Evolutionary conservation across 805 yeast genomes (phyloP).

Genomic region (Lachancea kluyveri): DNA sequence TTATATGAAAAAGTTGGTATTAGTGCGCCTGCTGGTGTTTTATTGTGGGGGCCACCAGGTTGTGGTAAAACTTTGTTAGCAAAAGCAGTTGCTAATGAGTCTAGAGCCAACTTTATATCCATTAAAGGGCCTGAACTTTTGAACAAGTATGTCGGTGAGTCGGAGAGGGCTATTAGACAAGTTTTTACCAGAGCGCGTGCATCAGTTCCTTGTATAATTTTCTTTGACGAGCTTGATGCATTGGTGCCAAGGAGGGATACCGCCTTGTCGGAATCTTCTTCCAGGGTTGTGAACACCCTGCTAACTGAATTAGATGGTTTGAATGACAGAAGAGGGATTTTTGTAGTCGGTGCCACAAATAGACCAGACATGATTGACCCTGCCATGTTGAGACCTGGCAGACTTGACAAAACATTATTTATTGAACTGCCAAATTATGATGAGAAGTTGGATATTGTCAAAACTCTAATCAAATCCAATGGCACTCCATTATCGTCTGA

Average conservation of each 20-base stretch:
- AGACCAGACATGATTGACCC: conserved; percentile 98
- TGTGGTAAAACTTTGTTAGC: conserved; percentile 96
- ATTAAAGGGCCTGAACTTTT: conserved; percentile 93
- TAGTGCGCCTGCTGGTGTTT: conserved; percentile 92
- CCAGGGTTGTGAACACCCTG: conserved; percentile 90
- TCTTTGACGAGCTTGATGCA: conserved; percentile 95
- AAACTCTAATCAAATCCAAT: conserved; percentile 64
- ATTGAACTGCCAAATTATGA: conserved; percentile 78
- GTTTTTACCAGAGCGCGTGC: conserved; percentile 91
- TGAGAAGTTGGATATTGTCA: conserved; percentile 78
- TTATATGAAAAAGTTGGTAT: conserved; percentile 86
- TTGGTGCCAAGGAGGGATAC: conserved; percentile 91
- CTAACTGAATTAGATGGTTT: conserved; percentile 93
- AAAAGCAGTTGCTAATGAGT: conserved; percentile 96
- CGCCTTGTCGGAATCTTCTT: conserved; percentile 79
- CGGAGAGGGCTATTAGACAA: conserved; percentile 89
- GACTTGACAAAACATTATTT: conserved; percentile 87
- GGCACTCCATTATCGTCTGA: conserved; percentile 64
- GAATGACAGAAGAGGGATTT: conserved; percentile 87
- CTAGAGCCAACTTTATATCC: conserved; percentile 91
- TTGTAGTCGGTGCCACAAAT: conserved; percentile 94
- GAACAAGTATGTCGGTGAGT: conserved; percentile 94
- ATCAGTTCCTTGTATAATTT: conserved; percentile 87
- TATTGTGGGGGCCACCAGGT: conserved; percentile 99
- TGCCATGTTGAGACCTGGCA: conserved; percentile 96